These are phyloP conservation scores for Sugiyamaella smithiae DNA, from an alignment of 805 yeast species.

Conservation along the genomic window DNA sequence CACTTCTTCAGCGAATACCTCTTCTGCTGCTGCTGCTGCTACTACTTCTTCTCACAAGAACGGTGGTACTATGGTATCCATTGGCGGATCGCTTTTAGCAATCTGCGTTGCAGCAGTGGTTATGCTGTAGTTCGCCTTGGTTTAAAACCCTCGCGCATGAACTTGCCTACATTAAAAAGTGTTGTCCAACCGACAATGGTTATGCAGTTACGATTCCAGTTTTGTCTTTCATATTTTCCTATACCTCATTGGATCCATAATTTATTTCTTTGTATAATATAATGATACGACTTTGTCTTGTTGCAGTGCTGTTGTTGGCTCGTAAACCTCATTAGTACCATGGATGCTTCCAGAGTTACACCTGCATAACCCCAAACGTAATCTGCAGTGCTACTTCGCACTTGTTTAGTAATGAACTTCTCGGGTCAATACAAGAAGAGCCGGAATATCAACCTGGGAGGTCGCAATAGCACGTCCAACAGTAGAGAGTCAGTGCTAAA, in stretches of 20 bases:
- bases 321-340: no score
- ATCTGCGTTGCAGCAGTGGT: neutral
- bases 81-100: neutral
- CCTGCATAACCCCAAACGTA: no score
- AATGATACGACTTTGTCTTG: no score
- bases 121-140: neutral
- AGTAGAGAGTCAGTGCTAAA: constrained; percentile 48
- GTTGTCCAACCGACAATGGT: no score
- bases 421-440: constrained; percentile 61
- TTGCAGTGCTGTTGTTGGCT: no score
- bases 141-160: no score
- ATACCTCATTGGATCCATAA: no score
- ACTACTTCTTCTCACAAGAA: constrained; percentile 10
- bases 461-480: constrained; percentile 38
- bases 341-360: no score
- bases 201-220: neutral
- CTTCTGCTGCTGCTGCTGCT: constrained; percentile 8
- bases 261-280: no score
- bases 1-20: constrained; percentile 4
- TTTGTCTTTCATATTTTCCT: neutral
- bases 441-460: constrained; percentile 62
- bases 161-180: no score
- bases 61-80: constrained; percentile 1
- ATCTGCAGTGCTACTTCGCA: no score
- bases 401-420: constrained; percentile 44